phyloP scores from a whole-genome alignment of 805 yeast species.

The Kluyveromyces siamensis region DNA sequence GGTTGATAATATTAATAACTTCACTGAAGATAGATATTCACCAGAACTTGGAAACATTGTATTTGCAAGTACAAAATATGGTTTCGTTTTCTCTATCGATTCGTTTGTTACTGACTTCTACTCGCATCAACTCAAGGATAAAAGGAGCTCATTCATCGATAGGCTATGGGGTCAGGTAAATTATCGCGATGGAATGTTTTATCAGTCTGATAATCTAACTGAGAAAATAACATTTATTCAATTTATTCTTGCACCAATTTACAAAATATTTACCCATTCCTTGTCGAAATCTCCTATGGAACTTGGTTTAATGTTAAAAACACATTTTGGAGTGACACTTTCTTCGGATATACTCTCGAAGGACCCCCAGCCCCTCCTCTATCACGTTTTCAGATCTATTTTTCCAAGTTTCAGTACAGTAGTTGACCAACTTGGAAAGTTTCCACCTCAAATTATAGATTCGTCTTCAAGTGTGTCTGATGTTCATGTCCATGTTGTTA shows the following conservation, averaged over 20 bases:
- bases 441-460: neutral
- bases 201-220: constrained; percentile 22
- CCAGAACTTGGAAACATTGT: constrained; percentile 61
- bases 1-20: constrained; percentile 56
- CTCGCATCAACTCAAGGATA: constrained; percentile 27
- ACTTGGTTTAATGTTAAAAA: constrained; percentile 37
- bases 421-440: neutral
- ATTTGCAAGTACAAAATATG: constrained; percentile 61
- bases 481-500: constrained; percentile 43
- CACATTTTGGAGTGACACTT: constrained; percentile 39
- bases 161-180: constrained; percentile 74
- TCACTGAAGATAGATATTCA: constrained; percentile 38
- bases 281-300: constrained; percentile 42
- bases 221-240: constrained; percentile 41
- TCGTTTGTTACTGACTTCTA: constrained; percentile 54
- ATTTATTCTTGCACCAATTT: constrained; percentile 70
- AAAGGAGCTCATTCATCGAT: constrained; percentile 34
- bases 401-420: constrained; percentile 35
- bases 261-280: constrained; percentile 58
- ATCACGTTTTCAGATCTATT: constrained; percentile 41
- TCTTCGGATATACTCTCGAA: constrained; percentile 33
- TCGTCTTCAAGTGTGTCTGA: neutral
- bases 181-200: constrained; percentile 40
- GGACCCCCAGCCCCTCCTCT: constrained; percentile 54
- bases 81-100: constrained; percentile 55